phyloP scores from a whole-genome alignment of 2,329 filamentous ascomycete species.

The Talaromyces pinophilus region DNA sequence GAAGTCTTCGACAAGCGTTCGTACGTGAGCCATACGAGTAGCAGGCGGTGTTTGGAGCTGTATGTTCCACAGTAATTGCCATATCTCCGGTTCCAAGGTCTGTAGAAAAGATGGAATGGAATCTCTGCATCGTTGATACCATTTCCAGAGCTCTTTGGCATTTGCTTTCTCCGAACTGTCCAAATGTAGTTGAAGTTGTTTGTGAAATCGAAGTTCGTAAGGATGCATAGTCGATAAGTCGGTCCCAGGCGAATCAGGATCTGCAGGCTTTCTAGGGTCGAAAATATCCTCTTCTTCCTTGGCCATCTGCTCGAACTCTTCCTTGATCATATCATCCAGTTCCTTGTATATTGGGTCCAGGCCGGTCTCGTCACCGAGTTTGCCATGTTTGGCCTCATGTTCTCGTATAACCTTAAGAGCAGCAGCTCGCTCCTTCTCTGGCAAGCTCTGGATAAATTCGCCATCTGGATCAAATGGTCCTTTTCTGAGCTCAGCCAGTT shows the following conservation, averaged over 20 bases:
- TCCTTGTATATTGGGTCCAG: conserved; percentile 44
- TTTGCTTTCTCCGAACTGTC: conserved; percentile 34
- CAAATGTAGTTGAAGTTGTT: conserved; percentile 36
- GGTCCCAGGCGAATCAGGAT: conserved; percentile 28
- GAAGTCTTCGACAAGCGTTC: conserved; percentile 67
- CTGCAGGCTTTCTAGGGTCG: conserved; percentile 31
- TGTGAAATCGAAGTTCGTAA: conserved; percentile 45
- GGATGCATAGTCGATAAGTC: conserved; percentile 40
- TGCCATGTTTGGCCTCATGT: conserved; percentile 41
- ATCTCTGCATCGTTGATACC: conserved; percentile 54
- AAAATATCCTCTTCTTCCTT: conserved; percentile 40
- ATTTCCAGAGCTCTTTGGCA: conserved; percentile 50
- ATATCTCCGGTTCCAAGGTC: conserved; percentile 61
- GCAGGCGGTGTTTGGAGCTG: conserved; percentile 48
- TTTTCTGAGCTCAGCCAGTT: conserved; percentile 43
- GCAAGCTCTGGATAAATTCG: conserved; percentile 45
- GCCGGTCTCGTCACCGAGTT: conserved; percentile 27
- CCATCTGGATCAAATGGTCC: conserved; percentile 48
- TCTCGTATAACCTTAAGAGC: conserved; percentile 46
- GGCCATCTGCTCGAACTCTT: conserved; percentile 41
- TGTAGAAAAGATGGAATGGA: conserved; percentile 51
- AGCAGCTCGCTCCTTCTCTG: conserved; percentile 44
- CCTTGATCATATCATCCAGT: conserved; percentile 43
- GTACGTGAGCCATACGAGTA: conserved; percentile 61
- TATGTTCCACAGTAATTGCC: conserved; percentile 68